phyloP scores from a whole-genome alignment of 306 rosid genomes.

The Glycine soja region DNA sequence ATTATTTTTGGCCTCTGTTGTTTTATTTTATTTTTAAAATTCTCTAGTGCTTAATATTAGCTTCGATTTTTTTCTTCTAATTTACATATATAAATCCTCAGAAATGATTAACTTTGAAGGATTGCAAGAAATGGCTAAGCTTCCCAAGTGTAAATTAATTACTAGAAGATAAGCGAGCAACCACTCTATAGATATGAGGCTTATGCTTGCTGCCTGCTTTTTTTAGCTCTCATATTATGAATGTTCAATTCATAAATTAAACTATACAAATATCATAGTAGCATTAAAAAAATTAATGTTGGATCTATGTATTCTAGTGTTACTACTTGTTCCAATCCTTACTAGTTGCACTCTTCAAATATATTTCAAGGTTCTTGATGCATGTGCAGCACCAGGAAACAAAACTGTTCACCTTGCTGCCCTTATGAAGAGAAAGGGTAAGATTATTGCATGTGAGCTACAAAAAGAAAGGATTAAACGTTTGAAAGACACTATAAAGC shows the following conservation, averaged over 20 bases:
- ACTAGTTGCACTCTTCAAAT: constrained; percentile 35
- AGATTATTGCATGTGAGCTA: constrained; percentile 83
- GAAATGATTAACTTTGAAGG: too few relatives aligned
- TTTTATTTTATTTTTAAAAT: too few relatives aligned
- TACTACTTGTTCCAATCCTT: constrained; percentile 16
- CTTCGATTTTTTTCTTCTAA: too few relatives aligned
- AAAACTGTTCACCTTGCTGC: constrained; percentile 96
- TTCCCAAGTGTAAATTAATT: constrained; percentile 1
- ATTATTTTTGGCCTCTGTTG: too few relatives aligned
- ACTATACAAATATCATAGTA: not conserved
- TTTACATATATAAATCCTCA: too few relatives aligned
- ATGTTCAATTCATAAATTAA: not conserved
- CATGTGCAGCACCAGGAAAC: constrained; percentile 97
- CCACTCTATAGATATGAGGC: not conserved
- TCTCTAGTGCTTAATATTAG: too few relatives aligned
- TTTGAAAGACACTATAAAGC: constrained; percentile 69
- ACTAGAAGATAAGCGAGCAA: constrained; percentile 21
- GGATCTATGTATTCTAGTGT: not conserved
- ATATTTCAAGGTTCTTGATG: constrained; percentile 87
- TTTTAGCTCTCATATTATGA: constrained; percentile 2
- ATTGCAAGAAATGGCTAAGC: not conserved
- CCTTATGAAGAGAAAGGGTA: constrained; percentile 81
- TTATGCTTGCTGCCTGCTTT: constrained; percentile 13
- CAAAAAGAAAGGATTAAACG: constrained; percentile 72
- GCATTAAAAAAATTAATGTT: not conserved